Conservation (phyloP, 2,329 filamentous ascomycete genomes). For the Ceratocystis harringtonii region DNA sequence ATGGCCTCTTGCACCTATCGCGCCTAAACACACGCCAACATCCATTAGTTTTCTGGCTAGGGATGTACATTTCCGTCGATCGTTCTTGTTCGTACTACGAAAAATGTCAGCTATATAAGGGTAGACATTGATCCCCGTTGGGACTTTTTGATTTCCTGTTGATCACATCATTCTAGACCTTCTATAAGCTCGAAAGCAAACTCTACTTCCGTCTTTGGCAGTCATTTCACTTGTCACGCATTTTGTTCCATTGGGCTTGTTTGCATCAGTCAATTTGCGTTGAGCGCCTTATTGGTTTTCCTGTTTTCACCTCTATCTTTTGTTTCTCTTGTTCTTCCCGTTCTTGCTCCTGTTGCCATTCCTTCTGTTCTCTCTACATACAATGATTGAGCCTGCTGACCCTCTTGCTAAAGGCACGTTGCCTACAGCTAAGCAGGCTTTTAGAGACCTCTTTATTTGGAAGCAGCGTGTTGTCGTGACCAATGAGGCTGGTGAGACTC, state of each 20-base stretch:
- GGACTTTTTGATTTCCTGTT: not conserved
- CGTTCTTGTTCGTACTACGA: not conserved
- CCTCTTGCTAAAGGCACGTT: slow-evolving; percentile 50
- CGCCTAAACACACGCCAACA: not conserved
- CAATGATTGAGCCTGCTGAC: slow-evolving; percentile 39
- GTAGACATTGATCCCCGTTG: not conserved
- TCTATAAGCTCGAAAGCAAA: not conserved
- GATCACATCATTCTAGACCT: not conserved
- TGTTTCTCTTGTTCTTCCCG: slow-evolving; percentile 11
- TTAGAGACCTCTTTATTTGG: slow-evolving; percentile 54
- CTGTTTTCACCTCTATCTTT: not conserved
- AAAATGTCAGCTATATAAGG: not conserved
- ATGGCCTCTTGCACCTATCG: not conserved
- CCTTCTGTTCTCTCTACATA: not conserved
- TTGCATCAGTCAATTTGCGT: not conserved
- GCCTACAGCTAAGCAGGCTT: slow-evolving; percentile 49
- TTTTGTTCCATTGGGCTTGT: not conserved
- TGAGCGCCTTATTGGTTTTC: not conserved
- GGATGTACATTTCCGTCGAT: slow-evolving; percentile 2
- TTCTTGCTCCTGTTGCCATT: not conserved
- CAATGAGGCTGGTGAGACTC: slow-evolving; percentile 49
- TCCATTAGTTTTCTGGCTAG: not conserved
- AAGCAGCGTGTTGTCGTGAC: slow-evolving; percentile 55
- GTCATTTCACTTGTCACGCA: not conserved
- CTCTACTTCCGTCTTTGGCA: not conserved